These are phyloP conservation scores for Metschnikowia peoriensis DNA, from an alignment of 805 yeast species.

Conservation along the genomic window DNA sequence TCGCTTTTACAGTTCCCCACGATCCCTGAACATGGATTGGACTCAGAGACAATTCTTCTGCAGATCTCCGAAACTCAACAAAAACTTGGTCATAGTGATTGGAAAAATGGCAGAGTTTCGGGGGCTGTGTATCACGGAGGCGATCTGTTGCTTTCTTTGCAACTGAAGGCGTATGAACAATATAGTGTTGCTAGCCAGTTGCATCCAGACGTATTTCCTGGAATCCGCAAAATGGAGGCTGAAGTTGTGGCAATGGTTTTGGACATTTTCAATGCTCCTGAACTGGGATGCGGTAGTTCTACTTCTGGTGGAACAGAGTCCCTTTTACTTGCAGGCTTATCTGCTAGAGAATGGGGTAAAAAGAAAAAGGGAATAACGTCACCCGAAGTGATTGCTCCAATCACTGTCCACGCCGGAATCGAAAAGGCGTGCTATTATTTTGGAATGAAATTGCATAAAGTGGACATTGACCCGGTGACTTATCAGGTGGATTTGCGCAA, in stretches of 20 bases:
- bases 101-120: slow-evolving; percentile 83
- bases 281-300: slow-evolving; percentile 60
- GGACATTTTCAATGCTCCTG: slow-evolving; percentile 76
- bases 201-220: slow-evolving; percentile 97
- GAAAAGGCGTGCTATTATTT: slow-evolving; percentile 92
- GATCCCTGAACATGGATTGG: slow-evolving; percentile 63
- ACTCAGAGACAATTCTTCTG: slow-evolving; percentile 42
- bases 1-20: slow-evolving; percentile 41
- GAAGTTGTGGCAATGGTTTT: slow-evolving; percentile 93
- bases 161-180: slow-evolving; percentile 69
- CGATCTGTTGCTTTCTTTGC: slow-evolving; percentile 66
- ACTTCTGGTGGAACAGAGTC: slow-evolving; percentile 98
- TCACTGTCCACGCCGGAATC: slow-evolving; percentile 90
- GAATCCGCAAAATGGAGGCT: slow-evolving; percentile 92
- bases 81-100: slow-evolving; percentile 62
- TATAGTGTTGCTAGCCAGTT: slow-evolving; percentile 90
- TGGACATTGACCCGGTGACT: slow-evolving; percentile 65
- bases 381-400: slow-evolving; percentile 90
- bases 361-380: slow-evolving; percentile 52
- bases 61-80: slow-evolving; percentile 50
- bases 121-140: slow-evolving; percentile 99
- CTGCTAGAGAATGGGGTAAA: slow-evolving; percentile 79
- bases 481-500: slow-evolving; percentile 64
- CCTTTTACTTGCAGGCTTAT: slow-evolving; percentile 74
- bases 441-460: slow-evolving; percentile 80